A percentile compares a stretch with the other conserved stretches of the same genome.
Evolutionary conservation across 2,329 filamentous ascomycete species (phyloP).

Genomic region (Dendryphion nanum): DNA sequence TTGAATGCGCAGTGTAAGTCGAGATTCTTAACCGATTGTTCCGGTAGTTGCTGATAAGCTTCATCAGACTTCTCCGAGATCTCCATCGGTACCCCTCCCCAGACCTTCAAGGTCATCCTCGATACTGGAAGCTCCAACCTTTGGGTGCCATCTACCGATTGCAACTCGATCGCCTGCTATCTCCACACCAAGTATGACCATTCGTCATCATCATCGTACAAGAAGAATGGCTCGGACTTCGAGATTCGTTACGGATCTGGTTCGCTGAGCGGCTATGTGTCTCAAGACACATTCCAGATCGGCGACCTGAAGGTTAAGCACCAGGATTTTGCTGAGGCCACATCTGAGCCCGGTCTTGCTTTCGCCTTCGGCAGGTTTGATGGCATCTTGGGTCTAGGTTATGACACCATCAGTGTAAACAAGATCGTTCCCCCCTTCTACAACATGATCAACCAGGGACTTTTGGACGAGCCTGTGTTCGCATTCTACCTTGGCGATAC

Average conservation of each 20-base stretch:
- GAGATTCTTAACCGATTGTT: background rate
- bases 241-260: constrained; percentile 96
- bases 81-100: constrained; percentile 83
- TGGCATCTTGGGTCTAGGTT: constrained; percentile 92
- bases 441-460: constrained; percentile 85
- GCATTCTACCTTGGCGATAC: constrained; percentile 89
- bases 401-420: constrained; percentile 96
- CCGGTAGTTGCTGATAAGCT: too few species aligned
- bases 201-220: constrained; percentile 81
- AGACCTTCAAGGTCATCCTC: constrained; percentile 96
- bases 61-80: constrained; percentile 90
- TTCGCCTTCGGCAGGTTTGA: constrained; percentile 98
- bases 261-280: constrained; percentile 89
- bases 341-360: constrained; percentile 89
- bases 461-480: constrained; percentile 90
- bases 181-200: constrained; percentile 97
- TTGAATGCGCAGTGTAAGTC: constrained; percentile 94
- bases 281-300: constrained; percentile 80
- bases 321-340: constrained; percentile 96
- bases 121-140: constrained; percentile 99
- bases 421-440: constrained; percentile 93
- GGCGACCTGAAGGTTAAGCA: constrained; percentile 85
- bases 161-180: constrained; percentile 96
- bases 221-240: constrained; percentile 89
- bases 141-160: constrained; percentile 91